Evolutionary conservation across 2,329 filamentous ascomycete genomes (phyloP), one percentile per base, ranked within the genome.

Genomic region (Simplicillium sp.): DNA sequence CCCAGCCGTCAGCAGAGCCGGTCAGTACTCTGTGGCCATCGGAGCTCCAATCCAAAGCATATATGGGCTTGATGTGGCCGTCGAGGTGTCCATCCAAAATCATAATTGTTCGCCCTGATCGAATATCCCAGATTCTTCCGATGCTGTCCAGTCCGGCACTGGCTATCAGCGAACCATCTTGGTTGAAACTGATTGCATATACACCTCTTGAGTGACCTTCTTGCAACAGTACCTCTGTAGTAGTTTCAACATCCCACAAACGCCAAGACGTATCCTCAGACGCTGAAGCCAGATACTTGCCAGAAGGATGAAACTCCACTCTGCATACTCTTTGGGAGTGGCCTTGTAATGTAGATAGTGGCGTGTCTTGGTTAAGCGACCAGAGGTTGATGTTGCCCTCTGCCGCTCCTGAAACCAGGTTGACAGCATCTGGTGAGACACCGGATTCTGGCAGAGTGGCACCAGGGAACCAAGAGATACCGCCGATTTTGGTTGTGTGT

Each of bases 241-340:
- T 86, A 0, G 84, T 92, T 50, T 87, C 81, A 1, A 97, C 79
- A 57, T 97, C 90, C 90, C 92, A 98, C 29, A 98, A 69, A 35
- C 90, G 80, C 92, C 92, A 98, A 1, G 92, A 95, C 2, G 88
- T 95, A 57, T 98, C 92, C 54, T 92, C 92, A 0, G 88, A 95
- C 7, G 92, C 92, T 1, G 89, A 95, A 5, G 90, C 92, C 6
- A 97, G 70, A 54, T 90, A 97, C 46, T 75, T 75, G 3, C 90
- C 90, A 0, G 87, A 94, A 0, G 92, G 92, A 50, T 98, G 92
- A 55, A 97, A 95, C 44, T 95, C 92, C 11, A 94, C 83, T 42
- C 90, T 80, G 53, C 88, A 95, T 8, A 98, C 88, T 46, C 92
- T 82, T 40, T 84, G 85, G 4, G 77, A 81, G 56, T 98, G 92